Percentiles rank a stretch among this genome's conserved stretches.
These are phyloP conservation scores for Vitis labrusca DNA, from an alignment of 164 flowering plant species.

Conservation along the genomic window DNA sequence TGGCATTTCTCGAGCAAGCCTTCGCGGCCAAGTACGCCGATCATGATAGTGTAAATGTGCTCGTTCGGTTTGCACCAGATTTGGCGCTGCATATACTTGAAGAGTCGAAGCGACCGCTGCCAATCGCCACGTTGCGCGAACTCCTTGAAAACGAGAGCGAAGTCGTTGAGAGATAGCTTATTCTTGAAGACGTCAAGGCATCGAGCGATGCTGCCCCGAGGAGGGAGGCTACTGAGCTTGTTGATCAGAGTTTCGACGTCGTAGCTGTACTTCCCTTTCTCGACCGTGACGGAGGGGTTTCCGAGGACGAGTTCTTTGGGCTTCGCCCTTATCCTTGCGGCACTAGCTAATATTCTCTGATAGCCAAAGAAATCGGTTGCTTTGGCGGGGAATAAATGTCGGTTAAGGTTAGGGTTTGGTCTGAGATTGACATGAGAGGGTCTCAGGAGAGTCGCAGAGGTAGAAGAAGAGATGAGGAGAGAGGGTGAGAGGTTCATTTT, in stretches of 20 bases:
- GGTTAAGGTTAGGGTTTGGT: conserved; percentile 6
- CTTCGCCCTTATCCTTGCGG: conserved; percentile 42
- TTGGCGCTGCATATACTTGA: conserved; percentile 96
- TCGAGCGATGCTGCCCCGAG: conserved; percentile 91
- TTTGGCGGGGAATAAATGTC: not conserved
- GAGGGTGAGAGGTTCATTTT: conserved; percentile 21
- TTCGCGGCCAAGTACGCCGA: conserved; percentile 81
- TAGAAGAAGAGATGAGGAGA: conserved; percentile 9
- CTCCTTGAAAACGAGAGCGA: conserved; percentile 81
- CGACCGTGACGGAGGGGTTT: conserved; percentile 72
- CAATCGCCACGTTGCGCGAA: conserved; percentile 92
- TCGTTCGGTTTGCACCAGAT: conserved; percentile 97
- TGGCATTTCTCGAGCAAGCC: conserved; percentile 75
- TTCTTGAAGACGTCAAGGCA: conserved; percentile 81
- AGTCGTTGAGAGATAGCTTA: conserved; percentile 82
- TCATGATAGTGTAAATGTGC: conserved; percentile 79
- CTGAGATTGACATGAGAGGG: not conserved
- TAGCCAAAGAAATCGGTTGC: conserved; percentile 8
- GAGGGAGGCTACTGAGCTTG: conserved; percentile 88
- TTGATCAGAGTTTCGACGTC: conserved; percentile 91
- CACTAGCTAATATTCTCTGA: conserved; percentile 18
- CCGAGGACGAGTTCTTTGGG: conserved; percentile 65
- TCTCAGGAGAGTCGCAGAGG: conserved; percentile 2
- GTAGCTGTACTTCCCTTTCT: conserved; percentile 94
- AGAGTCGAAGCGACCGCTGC: conserved; percentile 87